Conservation (phyloP, 2,329 filamentous ascomycete species). For the Alternaria brassicicola region DNA sequence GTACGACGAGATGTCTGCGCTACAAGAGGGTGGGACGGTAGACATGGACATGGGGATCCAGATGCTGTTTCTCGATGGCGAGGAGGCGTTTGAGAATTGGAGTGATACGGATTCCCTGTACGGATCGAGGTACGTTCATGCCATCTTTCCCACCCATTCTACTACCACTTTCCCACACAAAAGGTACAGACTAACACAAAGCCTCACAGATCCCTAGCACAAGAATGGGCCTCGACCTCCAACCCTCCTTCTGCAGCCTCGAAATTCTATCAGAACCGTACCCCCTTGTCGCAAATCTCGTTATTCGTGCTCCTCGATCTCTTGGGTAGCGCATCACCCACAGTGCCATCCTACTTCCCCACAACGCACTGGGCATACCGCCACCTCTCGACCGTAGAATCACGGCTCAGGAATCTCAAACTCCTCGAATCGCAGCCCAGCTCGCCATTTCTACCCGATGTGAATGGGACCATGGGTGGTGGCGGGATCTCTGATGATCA, state of each 20-base stretch:
- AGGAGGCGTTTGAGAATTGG: slow-evolving; percentile 89
- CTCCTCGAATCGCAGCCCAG: slow-evolving; percentile 67
- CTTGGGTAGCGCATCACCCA: slow-evolving; percentile 72
- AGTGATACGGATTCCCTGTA: slow-evolving; percentile 83
- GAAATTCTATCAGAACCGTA: slow-evolving; percentile 66
- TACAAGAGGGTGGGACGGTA: slow-evolving; percentile 59
- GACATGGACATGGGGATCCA: slow-evolving; percentile 85
- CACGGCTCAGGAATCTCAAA: slow-evolving; percentile 70
- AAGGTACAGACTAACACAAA: background rate
- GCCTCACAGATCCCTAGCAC: slow-evolving; percentile 67
- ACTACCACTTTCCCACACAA: background rate
- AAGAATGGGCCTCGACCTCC: slow-evolving; percentile 74
- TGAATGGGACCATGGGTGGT: slow-evolving; percentile 31
- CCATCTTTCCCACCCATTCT: background rate
- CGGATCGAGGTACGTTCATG: slow-evolving; percentile 69
- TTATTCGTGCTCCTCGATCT: slow-evolving; percentile 93
- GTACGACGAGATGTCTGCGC: slow-evolving; percentile 73
- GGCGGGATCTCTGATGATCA: slow-evolving; percentile 82
- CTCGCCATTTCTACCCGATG: slow-evolving; percentile 58
- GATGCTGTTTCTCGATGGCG: slow-evolving; percentile 87
- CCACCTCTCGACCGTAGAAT: slow-evolving; percentile 74
- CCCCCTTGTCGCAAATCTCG: slow-evolving; percentile 76
- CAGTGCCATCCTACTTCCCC: slow-evolving; percentile 83
- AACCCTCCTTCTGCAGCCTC: slow-evolving; percentile 69
- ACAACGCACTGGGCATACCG: slow-evolving; percentile 94